Conservation (phyloP, 108 stramenopile species). For the Nannochloropsis gaditana region DNA sequence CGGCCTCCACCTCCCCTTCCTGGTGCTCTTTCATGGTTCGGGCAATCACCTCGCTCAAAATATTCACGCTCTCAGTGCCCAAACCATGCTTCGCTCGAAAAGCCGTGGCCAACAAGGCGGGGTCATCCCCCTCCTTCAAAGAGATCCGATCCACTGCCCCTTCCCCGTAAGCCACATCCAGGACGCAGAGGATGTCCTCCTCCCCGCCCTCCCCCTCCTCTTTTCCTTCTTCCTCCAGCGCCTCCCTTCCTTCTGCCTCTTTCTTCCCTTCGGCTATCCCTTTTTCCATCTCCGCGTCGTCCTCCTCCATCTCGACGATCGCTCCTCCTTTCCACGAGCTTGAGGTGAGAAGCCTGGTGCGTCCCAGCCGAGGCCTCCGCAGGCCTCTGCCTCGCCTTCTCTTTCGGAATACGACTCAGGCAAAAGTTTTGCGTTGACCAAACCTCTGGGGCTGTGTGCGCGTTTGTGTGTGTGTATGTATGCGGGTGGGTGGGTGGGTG, state of each 20-base stretch:
- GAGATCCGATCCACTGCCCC: not conserved
- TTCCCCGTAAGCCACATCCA: not conserved
- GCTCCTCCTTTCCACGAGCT: not conserved
- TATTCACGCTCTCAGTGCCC: not conserved
- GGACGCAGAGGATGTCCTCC: not conserved
- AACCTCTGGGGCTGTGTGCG: not conserved
- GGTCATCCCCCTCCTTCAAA: not conserved
- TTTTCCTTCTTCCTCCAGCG: not conserved
- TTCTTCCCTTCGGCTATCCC: not conserved
- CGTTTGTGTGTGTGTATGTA: not conserved
- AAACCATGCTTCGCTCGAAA: not conserved
- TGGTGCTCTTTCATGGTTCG: conserved; percentile 6
- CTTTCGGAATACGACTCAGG: no score
- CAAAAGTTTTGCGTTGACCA: no score
- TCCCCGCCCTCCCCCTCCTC: not conserved
- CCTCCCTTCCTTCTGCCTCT: not conserved
- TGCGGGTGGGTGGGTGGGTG: not conserved
- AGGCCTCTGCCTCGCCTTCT: no score
- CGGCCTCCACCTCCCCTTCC: not conserved
- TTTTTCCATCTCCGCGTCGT: not conserved
- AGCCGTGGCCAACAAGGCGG: not conserved
- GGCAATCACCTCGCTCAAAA: not conserved
- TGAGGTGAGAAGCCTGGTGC: not conserved
- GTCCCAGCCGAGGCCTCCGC: no score
- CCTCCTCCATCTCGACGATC: not conserved